Evolutionary conservation across 1,284 basidiomycete genomes (phyloP), one percentile per base, ranked within the genome.

Genomic region (Ceratorhiza oryzae-sativae): DNA sequence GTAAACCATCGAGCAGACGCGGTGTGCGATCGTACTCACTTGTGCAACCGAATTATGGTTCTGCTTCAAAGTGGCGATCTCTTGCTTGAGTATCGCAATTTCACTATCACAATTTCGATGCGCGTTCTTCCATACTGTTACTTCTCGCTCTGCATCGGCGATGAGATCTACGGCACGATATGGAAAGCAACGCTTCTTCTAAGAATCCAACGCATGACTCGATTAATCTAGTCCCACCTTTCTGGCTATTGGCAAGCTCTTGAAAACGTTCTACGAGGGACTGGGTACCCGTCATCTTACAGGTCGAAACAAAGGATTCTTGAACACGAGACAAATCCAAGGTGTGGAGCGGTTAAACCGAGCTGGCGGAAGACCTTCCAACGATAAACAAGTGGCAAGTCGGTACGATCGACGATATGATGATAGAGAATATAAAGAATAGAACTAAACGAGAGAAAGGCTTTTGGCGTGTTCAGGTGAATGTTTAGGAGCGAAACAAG

Each of bases 381-480:
- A 63, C 39, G 39, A 34, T 34, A 51, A 36, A n/a, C 41, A 20
- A 48, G 42, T 27, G 10, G 42, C 61, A 30, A 63, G 25, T 30
- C 36, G 34, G 39, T 42, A 25, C 20, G 2, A 45, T n/a, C n/a
- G n/a, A n/a, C n/a, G n/a, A n/a, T n/a, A n/a, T n/a, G n/a, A n/a
- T n/a, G n/a, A n/a, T n/a, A n/a, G n/a, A 32, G 36, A 46, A 46
- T 42, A 12, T 10, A 61, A 27, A 53, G 36, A 36, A 53, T 15
- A 67, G 30, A 67, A 53, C 39, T 67, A 67, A 67, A 67, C 1
- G 63, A 67, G 51, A 67, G 63, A 67, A 65, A 25, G 23, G 48
- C 63, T 67, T 53, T 55, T 20, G 20, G 55, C 55, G 23, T 67
- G 49, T 55, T 27, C 63, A 67, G 48, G 55, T 55, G 9, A 45